These are phyloP conservation scores for Oryza meridionalis DNA, from an alignment of 176 grass and related monocot species.

Conservation along the genomic window DNA sequence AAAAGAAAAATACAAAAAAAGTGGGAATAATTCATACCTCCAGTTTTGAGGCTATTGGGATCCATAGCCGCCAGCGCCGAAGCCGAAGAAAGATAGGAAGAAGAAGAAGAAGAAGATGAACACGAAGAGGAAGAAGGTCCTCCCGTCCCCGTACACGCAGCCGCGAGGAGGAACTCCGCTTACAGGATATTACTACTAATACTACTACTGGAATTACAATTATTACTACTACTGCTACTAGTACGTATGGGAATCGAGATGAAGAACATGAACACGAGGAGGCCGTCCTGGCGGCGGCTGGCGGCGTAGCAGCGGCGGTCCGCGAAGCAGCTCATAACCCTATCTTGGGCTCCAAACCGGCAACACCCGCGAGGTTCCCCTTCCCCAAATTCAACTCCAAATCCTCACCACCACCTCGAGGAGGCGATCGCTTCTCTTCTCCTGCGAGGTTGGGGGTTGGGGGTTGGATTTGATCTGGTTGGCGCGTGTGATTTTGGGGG, in stretches of 20 bases:
- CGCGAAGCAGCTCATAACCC: constrained; percentile 56
- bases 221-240: constrained; percentile 19
- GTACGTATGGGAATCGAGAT: constrained; percentile 64
- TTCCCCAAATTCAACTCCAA: neutral
- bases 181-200: constrained; percentile 39
- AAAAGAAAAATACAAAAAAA: neutral
- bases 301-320: constrained; percentile 51
- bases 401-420: neutral
- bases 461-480: constrained; percentile 15
- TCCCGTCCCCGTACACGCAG: constrained; percentile 19
- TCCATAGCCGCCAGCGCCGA: constrained; percentile 37
- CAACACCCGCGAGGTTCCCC: constrained; percentile 20
- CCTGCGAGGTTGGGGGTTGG: too few species aligned
- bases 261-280: constrained; percentile 70
- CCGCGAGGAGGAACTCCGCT: constrained; percentile 12
- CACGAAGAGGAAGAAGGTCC: neutral
- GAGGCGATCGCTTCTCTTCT: neutral
- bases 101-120: neutral
- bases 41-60: constrained; percentile 55
- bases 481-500: constrained; percentile 4
- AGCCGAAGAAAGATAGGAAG: neutral
- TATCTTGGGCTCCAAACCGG: constrained; percentile 60
- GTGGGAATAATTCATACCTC: constrained; percentile 25
- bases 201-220: constrained; percentile 34
- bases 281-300: constrained; percentile 67